These are phyloP conservation scores for Aureobasidium zeae DNA, from an alignment of 2,329 filamentous ascomycete species.

Conservation along the genomic window DNA sequence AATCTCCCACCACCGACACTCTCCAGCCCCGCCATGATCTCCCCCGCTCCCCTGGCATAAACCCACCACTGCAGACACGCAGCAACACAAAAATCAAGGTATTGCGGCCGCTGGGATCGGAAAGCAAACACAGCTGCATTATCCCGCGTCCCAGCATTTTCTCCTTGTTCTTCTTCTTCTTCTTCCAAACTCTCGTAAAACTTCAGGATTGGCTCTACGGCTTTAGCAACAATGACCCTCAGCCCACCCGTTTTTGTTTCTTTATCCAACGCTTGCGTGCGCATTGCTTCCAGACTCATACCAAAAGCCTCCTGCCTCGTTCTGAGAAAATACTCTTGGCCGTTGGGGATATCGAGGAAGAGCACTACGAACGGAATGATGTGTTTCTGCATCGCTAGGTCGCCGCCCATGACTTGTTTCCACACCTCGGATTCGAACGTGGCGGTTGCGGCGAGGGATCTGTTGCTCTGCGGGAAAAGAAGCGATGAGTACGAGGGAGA, in stretches of 20 bases:
- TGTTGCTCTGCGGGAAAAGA: not conserved
- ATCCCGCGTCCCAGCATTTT: no score
- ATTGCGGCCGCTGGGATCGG: not conserved
- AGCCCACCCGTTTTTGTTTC: not conserved
- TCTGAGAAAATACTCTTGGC: not conserved
- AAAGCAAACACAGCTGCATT: not conserved
- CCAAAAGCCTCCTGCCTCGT: not conserved
- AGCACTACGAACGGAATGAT: not conserved
- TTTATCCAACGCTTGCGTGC: not conserved
- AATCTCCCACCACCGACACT: constrained; percentile 13
- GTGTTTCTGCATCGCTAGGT: not conserved
- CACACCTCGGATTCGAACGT: not conserved
- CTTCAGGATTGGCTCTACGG: not conserved
- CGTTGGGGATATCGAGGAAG: constrained; percentile 1
- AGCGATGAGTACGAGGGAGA: not conserved
- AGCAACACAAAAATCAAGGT: constrained; percentile 2
- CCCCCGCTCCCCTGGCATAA: constrained; percentile 7
- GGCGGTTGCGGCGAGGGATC: not conserved
- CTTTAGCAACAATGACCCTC: not conserved
- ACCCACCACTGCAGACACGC: constrained; percentile 8
- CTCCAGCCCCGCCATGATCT: constrained; percentile 11
- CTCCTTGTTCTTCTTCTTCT: not conserved
- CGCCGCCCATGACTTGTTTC: not conserved
- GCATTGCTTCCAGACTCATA: not conserved
- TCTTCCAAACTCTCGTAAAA: not conserved